Percentiles rank a stretch among this genome's conserved stretches.
Conservation (phyloP, 176 grass and related monocot genomes). For the Oryza glumipatula region DNA sequence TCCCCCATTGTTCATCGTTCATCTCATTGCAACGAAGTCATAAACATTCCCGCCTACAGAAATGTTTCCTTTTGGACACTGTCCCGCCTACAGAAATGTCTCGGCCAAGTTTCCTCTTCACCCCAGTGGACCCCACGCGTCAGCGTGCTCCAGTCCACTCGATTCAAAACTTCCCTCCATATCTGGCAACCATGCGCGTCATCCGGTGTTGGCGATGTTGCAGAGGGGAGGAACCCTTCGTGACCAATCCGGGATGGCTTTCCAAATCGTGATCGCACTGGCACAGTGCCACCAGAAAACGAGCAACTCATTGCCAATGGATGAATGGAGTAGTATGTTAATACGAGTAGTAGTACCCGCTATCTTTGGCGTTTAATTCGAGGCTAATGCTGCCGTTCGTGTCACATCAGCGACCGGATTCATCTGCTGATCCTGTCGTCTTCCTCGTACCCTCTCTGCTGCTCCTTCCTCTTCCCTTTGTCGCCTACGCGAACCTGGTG, state of each 20-base stretch:
- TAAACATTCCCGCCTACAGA: neutral
- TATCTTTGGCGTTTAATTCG: conserved; percentile 48
- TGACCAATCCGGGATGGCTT: conserved; percentile 32
- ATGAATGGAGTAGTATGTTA: neutral
- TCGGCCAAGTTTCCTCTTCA: neutral
- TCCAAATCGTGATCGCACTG: conserved; percentile 36
- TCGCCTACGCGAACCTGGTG: conserved; percentile 24
- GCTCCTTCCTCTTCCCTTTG: conserved; percentile 28
- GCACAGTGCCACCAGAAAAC: neutral
- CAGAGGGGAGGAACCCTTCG: neutral
- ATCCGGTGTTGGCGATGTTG: neutral
- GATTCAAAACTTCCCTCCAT: conserved; percentile 54
- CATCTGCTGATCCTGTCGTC: conserved; percentile 27
- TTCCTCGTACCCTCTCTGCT: conserved; percentile 26
- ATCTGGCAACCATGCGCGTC: conserved; percentile 9
- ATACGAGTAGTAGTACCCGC: neutral
- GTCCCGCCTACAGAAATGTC: neutral
- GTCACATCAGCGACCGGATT: conserved; percentile 34
- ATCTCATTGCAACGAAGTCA: neutral
- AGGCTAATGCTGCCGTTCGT: conserved; percentile 27
- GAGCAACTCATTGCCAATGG: conserved; percentile 32
- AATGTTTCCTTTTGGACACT: neutral
- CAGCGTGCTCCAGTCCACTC: neutral
- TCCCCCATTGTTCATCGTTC: neutral
- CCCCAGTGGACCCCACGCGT: neutral